Evolutionary conservation across 768 basidiomycete genomes (phyloP), one percentile per base, ranked within the genome.

Genomic region (Hygrophorus pudorinus): DNA sequence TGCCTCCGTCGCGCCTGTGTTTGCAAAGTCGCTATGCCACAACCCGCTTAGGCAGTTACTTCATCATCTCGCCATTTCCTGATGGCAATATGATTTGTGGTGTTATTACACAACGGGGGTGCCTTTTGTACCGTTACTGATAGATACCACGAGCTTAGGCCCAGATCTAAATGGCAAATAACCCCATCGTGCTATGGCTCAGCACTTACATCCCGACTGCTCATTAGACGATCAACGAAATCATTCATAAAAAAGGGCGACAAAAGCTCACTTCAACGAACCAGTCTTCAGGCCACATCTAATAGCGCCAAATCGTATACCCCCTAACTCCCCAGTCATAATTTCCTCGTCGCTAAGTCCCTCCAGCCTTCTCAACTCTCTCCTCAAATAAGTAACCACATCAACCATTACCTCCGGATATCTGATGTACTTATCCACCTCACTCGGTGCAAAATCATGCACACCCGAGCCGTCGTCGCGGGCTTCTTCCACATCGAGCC

Each of bases 401-500:
- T 71, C 69, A 17, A 81, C 72, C 75, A 96, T 81, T 8, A 81
- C 69, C 56, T 80, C 73, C 1, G 88, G 83, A 54, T 88, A 85
- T 41, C 70, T 64, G 10, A 92, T 68, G 51, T 88, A 85, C 53
- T 76, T 73, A 57, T 75, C 73, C n/a, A 64, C 72, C 51, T 85
- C 75, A 16, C 64, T 57, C 0, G 74, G 70, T 11, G 65, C 57
- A 58, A 81, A 86, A 58, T 86, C 85, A 46, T 80, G 74, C 29
- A 88, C 81, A 10, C 85, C 81, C 8, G 78, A 80, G 17, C 71
- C 69, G 51, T 86, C 83, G 46, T 87, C 84, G 17, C 60, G 66
- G 13, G 62, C 53, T 53, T 81, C 78, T 55, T 81, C 81, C 40
- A 66, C 68, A 39, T 73, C 72, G 13, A 81, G 52, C 8, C 45